A percentile compares a stretch with the other conserved stretches of the same genome.
Evolutionary conservation across 116 monocot genomes (phyloP).

Genomic region (Dioscorea cayenensis): DNA sequence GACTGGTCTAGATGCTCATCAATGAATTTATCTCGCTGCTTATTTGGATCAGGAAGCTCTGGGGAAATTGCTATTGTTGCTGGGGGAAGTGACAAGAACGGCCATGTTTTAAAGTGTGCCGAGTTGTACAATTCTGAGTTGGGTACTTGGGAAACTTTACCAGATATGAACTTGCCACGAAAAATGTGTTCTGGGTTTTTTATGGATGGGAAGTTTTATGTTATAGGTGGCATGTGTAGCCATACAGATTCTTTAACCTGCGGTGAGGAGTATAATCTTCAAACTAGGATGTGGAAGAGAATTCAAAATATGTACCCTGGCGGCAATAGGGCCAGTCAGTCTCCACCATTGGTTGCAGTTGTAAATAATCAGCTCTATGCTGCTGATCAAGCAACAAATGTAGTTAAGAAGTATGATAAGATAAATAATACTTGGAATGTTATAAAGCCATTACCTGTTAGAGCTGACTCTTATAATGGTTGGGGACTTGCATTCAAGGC

Average conservation of each 20-base stretch:
- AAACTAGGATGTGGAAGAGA: slow-evolving; percentile 63
- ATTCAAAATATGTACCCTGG: slow-evolving; percentile 76
- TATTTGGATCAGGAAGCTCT: slow-evolving; percentile 72
- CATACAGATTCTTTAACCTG: slow-evolving; percentile 76
- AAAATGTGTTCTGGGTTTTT: slow-evolving; percentile 83
- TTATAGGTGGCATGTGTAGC: slow-evolving; percentile 74
- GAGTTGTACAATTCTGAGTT: slow-evolving; percentile 82
- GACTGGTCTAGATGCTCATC: slow-evolving; percentile 56
- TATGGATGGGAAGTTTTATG: slow-evolving; percentile 92
- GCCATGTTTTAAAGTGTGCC: slow-evolving; percentile 57
- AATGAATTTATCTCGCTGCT: slow-evolving; percentile 73
- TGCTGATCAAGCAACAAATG: slow-evolving; percentile 66
- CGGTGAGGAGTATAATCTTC: slow-evolving; percentile 73
- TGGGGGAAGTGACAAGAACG: slow-evolving; percentile 67
- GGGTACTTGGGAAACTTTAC: slow-evolving; percentile 56
- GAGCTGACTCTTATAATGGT: slow-evolving; percentile 74
- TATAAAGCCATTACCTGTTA: slow-evolving; percentile 62
- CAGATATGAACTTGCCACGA: slow-evolving; percentile 67
- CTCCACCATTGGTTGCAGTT: slow-evolving; percentile 89
- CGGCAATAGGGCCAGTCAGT: slow-evolving; percentile 53
- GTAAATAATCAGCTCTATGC: slow-evolving; percentile 90
- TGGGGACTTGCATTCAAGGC: slow-evolving; percentile 95
- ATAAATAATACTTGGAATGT: slow-evolving; percentile 66
- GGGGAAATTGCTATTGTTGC: slow-evolving; percentile 81
- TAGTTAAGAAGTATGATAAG: slow-evolving; percentile 82